Conservation (phyloP, 805 yeast species). For the Torulaspora delbrueckii region DNA sequence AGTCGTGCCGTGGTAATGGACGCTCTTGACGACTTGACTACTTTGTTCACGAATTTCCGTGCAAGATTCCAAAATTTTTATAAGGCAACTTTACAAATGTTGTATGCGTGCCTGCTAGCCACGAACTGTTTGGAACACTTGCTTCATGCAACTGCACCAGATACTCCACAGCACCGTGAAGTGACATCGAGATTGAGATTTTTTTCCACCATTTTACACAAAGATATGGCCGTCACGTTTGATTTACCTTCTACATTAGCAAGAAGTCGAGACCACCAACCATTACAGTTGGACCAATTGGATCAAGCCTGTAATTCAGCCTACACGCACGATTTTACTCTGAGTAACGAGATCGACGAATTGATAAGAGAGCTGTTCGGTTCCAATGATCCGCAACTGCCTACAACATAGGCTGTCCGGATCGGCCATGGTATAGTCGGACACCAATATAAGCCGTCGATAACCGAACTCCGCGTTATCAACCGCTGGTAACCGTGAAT, state of each 20-base stretch:
- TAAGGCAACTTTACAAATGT: conserved; percentile 30
- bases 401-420: not conserved
- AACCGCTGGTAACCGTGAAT: not conserved
- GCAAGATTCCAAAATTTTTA: conserved; percentile 23
- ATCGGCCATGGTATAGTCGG: not conserved
- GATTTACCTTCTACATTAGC: conserved; percentile 26
- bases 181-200: conserved; percentile 12
- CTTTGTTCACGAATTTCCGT: conserved; percentile 28
- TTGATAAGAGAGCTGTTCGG: conserved; percentile 34
- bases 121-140: conserved; percentile 21
- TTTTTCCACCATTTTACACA: conserved; percentile 26
- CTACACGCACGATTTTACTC: conserved; percentile 34
- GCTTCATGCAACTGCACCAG: conserved; percentile 5
- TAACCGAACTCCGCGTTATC: not conserved
- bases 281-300: conserved; percentile 22
- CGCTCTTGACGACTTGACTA: conserved; percentile 29
- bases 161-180: conserved; percentile 18
- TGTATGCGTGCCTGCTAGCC: conserved; percentile 34
- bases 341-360: conserved; percentile 36
- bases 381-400: not conserved
- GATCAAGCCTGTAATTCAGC: conserved; percentile 28
- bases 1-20: conserved; percentile 29
- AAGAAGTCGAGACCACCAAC: conserved; percentile 23
- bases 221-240: conserved; percentile 25
- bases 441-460: not conserved